Conservation (phyloP, 768 basidiomycete species). For the Russula virescens region DNA sequence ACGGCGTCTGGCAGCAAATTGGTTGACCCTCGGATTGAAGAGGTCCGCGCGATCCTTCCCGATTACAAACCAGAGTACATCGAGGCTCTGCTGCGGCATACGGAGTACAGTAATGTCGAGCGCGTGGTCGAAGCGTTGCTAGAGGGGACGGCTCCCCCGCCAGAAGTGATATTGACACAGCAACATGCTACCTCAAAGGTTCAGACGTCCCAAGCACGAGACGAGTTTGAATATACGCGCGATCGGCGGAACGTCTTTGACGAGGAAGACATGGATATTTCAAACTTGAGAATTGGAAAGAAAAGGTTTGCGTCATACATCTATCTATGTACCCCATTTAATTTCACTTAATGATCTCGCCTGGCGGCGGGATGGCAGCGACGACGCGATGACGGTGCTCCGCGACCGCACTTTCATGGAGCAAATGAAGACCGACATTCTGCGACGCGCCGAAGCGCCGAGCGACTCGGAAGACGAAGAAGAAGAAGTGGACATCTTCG, state of each 20-base stretch:
- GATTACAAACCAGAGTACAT: conserved; percentile 53
- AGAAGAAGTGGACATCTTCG: conserved; percentile 41
- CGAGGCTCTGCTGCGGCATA: conserved; percentile 47
- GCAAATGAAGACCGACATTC: conserved; percentile 77
- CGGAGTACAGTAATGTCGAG: conserved; percentile 49
- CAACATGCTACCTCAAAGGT: conserved; percentile 24
- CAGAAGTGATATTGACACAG: conserved; percentile 31
- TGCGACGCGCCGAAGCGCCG: conserved; percentile 66
- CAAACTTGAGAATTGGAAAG: conserved; percentile 57
- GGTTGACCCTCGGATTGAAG: conserved; percentile 53
- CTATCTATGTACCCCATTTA: not conserved
- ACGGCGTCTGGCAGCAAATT: conserved; percentile 32
- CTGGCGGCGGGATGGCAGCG: conserved; percentile 32
- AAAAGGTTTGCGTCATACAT: conserved; percentile 43
- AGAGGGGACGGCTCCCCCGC: conserved; percentile 58
- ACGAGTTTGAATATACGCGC: conserved; percentile 31
- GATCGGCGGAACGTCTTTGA: conserved; percentile 74
- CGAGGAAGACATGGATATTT: conserved; percentile 60
- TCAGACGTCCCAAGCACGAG: not conserved
- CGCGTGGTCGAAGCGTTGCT: conserved; percentile 65
- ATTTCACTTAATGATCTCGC: conserved; percentile 14
- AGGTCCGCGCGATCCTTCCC: conserved; percentile 75
- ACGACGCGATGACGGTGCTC: conserved; percentile 40
- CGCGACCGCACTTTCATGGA: conserved; percentile 58
- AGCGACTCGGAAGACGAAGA: conserved; percentile 51